Base-by-base conservation (phyloP, 257 asterid genomes). In the Cinchona pubescens region DNA sequence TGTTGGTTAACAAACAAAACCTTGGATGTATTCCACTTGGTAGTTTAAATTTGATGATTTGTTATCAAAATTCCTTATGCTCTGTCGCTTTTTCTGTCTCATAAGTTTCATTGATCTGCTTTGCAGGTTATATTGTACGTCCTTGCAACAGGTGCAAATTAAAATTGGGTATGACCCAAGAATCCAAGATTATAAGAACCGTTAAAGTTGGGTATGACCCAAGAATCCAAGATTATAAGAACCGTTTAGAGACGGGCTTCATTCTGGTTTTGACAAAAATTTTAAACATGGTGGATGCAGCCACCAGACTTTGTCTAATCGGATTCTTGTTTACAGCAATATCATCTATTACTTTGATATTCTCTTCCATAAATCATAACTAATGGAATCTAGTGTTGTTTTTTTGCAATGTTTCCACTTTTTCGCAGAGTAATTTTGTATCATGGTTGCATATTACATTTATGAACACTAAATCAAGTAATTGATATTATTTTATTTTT, bases 321-420 rank as follows among this genome's bases (percentile, higher is more conserved):
- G 90, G 83, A 0, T 86, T 78, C 81, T 51, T 83, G 58, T 78
- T 86, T 68, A 1, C 80, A 18, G 86, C 76, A n/a, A 63, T 72
- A 11, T 86, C 88, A 0, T 88, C 92, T 2, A 46, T 85, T 18
- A n/a, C 81, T 88, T 71, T 88, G 90, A 1, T 80, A 90, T 16
- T 74, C 30, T 74, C 87, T 29, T 8, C 18, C 38, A 14, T n/a
- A 34, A 0, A 4, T 15, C 40, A 23, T 25, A n/a, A 5, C 12
- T 34, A 25, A 32, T n/a, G n/a, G n/a, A n/a, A n/a, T n/a, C n/a
- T n/a, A n/a, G n/a, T n/a, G n/a, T n/a, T n/a, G 0, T 32, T 48
- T 11, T 46, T 56, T 38, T 0, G 13, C 34, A 25, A 58, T 56
- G 23, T 16, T 4, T 9, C 25, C 48, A n/a, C 18, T n/a, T 27